Evolutionary conservation across 2,329 filamentous ascomycete species (phyloP).

Genomic region (Fusarium foetens): DNA sequence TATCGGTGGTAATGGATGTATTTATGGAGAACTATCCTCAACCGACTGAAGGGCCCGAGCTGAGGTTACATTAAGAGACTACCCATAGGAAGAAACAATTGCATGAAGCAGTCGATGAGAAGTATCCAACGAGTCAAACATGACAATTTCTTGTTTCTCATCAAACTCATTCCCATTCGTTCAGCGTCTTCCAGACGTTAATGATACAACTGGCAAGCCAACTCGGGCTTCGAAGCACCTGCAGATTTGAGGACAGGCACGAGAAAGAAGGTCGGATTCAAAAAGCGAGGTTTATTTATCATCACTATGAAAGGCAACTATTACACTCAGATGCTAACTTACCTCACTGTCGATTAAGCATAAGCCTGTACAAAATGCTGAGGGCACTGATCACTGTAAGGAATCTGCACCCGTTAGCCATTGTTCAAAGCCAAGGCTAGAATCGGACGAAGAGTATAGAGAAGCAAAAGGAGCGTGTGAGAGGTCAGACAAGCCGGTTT

Average conservation of each 20-base stretch:
- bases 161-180: neutral
- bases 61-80: too few relatives aligned
- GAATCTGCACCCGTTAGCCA: slow-evolving; percentile 26
- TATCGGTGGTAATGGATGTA: neutral
- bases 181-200: neutral
- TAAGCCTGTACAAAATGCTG: neutral
- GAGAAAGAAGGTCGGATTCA: neutral
- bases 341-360: neutral
- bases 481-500: slow-evolving; percentile 71
- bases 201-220: neutral
- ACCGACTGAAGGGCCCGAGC: too few relatives aligned
- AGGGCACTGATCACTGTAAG: neutral
- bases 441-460: neutral
- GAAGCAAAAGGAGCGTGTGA: slow-evolving; percentile 11
- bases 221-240: neutral
- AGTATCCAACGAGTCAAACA: neutral
- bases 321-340: neutral
- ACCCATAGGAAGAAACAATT: neutral
- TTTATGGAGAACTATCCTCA: neutral
- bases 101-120: neutral
- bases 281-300: neutral
- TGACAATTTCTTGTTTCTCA: neutral
- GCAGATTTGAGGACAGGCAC: neutral
- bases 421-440: neutral
- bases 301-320: neutral